phyloP scores from a whole-genome alignment of 2,329 filamentous ascomycete genomes.

The Cryphonectria nitschkei region DNA sequence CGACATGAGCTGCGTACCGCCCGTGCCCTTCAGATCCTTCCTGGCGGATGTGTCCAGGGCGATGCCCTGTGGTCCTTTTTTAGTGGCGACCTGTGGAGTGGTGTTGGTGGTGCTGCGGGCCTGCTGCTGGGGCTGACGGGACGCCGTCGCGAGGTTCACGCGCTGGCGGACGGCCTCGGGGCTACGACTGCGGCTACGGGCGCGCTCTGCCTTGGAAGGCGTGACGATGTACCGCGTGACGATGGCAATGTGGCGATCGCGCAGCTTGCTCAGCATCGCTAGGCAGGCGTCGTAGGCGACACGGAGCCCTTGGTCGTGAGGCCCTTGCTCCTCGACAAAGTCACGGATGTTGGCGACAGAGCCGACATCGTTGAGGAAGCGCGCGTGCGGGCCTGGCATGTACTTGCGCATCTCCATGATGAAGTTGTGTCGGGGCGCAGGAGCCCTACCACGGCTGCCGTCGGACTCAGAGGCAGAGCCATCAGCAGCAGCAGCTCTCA shows the following conservation, averaged over 20 bases:
- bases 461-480: constrained; percentile 49
- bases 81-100: constrained; percentile 22
- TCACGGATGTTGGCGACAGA: constrained; percentile 83
- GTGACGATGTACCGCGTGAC: constrained; percentile 95
- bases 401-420: constrained; percentile 96
- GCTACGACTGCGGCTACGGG: constrained; percentile 63
- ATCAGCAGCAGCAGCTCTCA: constrained; percentile 55
- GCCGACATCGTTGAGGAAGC: constrained; percentile 82
- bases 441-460: constrained; percentile 42
- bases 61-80: constrained; percentile 32
- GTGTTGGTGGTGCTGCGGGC: constrained; percentile 1
- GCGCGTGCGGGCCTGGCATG: constrained; percentile 92
- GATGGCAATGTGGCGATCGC: constrained; percentile 95
- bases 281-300: constrained; percentile 91
- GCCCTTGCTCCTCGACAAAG: constrained; percentile 67
- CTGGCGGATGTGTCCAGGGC: constrained; percentile 33
- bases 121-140: constrained; percentile 44
- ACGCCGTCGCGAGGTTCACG: constrained; percentile 67
- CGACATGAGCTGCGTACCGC: constrained; percentile 89
- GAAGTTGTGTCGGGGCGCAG: constrained; percentile 76
- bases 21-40: constrained; percentile 74
- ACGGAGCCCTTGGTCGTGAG: constrained; percentile 66
- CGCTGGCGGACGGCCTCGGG: constrained; percentile 53
- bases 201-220: constrained; percentile 76
- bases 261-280: constrained; percentile 68